These are phyloP conservation scores for Talaromyces rugulosus DNA, from an alignment of 2,329 filamentous ascomycete species.

Conservation along the genomic window DNA sequence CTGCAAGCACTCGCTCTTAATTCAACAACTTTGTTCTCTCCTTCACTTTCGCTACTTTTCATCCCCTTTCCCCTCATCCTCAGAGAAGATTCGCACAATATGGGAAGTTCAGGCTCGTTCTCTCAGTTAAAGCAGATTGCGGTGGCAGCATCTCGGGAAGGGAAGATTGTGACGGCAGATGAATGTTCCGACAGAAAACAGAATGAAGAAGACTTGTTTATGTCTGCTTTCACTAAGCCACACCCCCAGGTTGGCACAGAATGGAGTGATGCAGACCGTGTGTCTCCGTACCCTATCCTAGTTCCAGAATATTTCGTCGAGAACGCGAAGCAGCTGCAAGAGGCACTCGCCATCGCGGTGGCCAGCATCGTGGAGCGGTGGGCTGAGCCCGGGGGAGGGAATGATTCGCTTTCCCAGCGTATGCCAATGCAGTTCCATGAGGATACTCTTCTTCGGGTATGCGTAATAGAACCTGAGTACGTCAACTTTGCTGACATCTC, in stretches of 20 bases:
- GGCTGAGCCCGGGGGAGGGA: constrained; percentile 18
- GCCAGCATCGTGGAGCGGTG: constrained; percentile 25
- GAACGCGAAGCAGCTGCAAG: constrained; percentile 13
- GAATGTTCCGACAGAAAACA: not conserved
- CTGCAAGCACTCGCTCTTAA: not conserved
- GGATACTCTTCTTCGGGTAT: constrained; percentile 17
- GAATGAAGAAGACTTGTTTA: not conserved
- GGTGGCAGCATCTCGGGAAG: not conserved
- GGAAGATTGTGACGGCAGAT: not conserved
- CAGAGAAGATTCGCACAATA: not conserved
- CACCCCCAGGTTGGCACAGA: not conserved
- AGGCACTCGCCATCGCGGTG: constrained; percentile 19
- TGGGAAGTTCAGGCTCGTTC: not conserved
- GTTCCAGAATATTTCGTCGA: not conserved
- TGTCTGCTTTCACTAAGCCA: not conserved
- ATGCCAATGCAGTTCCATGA: constrained; percentile 23
- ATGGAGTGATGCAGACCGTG: not conserved
- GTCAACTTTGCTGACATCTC: not conserved
- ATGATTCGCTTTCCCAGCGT: constrained; percentile 17
- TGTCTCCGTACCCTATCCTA: not conserved
- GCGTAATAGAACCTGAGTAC: not conserved
- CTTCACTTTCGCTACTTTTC: not conserved
- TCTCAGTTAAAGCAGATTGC: not conserved
- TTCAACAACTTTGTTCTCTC: too few relatives aligned
- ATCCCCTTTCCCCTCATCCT: not conserved